Conservation (phyloP, 768 basidiomycete species). For the Lenzites betulinus region DNA sequence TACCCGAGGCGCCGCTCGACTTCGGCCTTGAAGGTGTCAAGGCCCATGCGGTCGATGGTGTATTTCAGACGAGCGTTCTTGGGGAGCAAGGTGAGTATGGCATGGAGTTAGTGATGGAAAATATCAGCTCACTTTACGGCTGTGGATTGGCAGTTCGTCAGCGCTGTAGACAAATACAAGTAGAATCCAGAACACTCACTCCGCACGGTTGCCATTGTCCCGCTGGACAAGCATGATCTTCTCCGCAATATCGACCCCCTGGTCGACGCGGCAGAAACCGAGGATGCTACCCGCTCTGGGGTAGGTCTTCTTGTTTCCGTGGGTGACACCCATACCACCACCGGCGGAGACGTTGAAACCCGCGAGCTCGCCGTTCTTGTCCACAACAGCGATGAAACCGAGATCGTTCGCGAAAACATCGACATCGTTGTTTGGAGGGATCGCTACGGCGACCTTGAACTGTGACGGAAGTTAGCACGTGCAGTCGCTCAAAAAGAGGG, state of each 20-base stretch:
- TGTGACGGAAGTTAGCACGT: conserved; percentile 34
- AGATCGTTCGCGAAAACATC: conserved; percentile 96
- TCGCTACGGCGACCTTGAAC: conserved; percentile 97
- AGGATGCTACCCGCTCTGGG: conserved; percentile 85
- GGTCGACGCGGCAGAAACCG: conserved; percentile 89
- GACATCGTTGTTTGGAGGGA: conserved; percentile 95
- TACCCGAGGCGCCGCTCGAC: conserved; percentile 90
- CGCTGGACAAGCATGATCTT: conserved; percentile 92
- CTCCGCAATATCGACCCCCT: conserved; percentile 86
- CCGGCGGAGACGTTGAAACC: conserved; percentile 96
- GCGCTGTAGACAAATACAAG: too few relatives aligned
- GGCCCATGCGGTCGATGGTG: conserved; percentile 94
- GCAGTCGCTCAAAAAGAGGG: neutral
- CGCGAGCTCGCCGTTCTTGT: conserved; percentile 68
- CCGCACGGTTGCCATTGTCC: conserved; percentile 92
- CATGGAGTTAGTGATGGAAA: neutral
- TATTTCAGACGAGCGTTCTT: conserved; percentile 93
- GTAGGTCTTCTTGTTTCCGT: conserved; percentile 98
- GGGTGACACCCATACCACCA: conserved; percentile 99
- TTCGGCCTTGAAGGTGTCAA: conserved; percentile 82
- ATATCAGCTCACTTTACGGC: too few relatives aligned
- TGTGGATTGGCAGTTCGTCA: too few relatives aligned
- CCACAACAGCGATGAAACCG: conserved; percentile 93
- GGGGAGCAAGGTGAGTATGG: neutral
- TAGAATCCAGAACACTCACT: conserved; percentile 53